Evolutionary conservation across 441 rosid species (phyloP).

Genomic region (Cnidoscolus chayamansa): DNA sequence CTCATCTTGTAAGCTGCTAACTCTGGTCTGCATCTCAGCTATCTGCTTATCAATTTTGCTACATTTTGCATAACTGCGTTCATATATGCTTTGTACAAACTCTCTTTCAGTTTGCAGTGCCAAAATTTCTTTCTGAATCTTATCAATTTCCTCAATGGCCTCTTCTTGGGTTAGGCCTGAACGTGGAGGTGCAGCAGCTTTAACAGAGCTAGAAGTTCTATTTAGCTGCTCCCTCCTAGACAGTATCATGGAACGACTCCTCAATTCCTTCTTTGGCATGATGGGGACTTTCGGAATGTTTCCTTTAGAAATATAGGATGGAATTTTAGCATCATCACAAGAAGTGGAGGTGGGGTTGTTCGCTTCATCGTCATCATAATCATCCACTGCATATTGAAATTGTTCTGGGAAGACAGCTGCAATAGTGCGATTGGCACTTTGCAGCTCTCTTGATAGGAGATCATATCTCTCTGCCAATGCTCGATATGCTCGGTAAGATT

Average conservation of each 20-base stretch:
- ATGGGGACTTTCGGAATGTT: slow-evolving; percentile 41
- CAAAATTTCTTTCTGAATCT: slow-evolving; percentile 63
- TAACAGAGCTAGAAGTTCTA: slow-evolving; percentile 28
- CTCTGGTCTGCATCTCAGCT: slow-evolving; percentile 50
- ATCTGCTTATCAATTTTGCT: slow-evolving; percentile 56
- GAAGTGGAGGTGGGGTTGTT: slow-evolving; percentile 21
- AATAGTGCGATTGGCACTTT: slow-evolving; percentile 82
- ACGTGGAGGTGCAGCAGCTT: slow-evolving; percentile 26
- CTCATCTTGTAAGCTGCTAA: slow-evolving; percentile 66
- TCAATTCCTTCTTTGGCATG: slow-evolving; percentile 48
- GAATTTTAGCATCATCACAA: slow-evolving; percentile 15
- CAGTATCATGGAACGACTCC: slow-evolving; percentile 32
- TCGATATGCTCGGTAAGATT: slow-evolving; percentile 60
- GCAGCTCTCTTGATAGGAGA: slow-evolving; percentile 73
- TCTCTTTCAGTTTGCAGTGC: slow-evolving; percentile 70
- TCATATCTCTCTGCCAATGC: slow-evolving; percentile 87
- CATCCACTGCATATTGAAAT: slow-evolving; percentile 54
- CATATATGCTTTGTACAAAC: slow-evolving; percentile 54
- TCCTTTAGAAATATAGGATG: neutral
- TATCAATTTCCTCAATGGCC: slow-evolving; percentile 60
- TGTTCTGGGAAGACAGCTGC: slow-evolving; percentile 85
- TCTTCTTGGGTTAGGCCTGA: slow-evolving; percentile 54
- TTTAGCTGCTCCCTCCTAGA: slow-evolving; percentile 38
- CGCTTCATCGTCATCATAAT: slow-evolving; percentile 37
- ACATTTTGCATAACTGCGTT: slow-evolving; percentile 44